Percentiles rank a stretch among this genome's conserved stretches.
These are phyloP conservation scores for Epichloe bromicola DNA, from an alignment of 2,329 filamentous ascomycete genomes.

Conservation along the genomic window DNA sequence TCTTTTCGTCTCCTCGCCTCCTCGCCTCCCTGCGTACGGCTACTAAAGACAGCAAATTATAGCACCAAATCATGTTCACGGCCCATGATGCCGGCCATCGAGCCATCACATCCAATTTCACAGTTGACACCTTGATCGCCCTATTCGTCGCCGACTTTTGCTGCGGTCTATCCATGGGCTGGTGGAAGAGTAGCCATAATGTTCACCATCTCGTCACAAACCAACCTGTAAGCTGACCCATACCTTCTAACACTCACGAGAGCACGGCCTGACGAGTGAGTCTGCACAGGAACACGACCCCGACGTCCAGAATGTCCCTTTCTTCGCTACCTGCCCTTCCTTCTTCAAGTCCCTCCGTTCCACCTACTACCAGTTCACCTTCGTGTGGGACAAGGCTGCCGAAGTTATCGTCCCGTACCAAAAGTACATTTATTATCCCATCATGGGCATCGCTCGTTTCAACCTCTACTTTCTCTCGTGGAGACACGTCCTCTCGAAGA, in stretches of 20 bases:
- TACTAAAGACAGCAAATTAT: conserved; percentile 8
- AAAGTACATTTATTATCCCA: conserved; percentile 54
- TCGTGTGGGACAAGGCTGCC: conserved; percentile 48
- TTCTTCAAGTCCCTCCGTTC: conserved; percentile 53
- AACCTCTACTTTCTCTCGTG: conserved; percentile 58
- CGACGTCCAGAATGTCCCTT: conserved; percentile 52
- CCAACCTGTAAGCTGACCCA: conserved; percentile 28
- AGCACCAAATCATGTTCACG: conserved; percentile 58
- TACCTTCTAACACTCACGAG: background rate
- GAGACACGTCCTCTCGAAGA: conserved; percentile 46
- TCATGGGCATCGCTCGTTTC: conserved; percentile 57
- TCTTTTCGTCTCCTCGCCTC: no score
- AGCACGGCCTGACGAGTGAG: background rate
- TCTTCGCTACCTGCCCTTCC: conserved; percentile 53
- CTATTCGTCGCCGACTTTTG: conserved; percentile 52
- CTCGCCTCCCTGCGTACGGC: no score
- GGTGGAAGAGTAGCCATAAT: conserved; percentile 60
- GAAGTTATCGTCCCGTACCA: conserved; percentile 48
- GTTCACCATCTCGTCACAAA: conserved; percentile 57
- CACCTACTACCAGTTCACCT: conserved; percentile 52
- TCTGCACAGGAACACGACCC: conserved; percentile 37
- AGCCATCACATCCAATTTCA: conserved; percentile 48
- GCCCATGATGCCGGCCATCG: conserved; percentile 53
- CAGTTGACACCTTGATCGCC: conserved; percentile 44
- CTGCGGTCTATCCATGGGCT: conserved; percentile 52